Evolutionary conservation across 495 filamentous ascomycete species (phyloP), one percentile per base, ranked within the genome.

Genomic region (Talaromyces borbonicus): DNA sequence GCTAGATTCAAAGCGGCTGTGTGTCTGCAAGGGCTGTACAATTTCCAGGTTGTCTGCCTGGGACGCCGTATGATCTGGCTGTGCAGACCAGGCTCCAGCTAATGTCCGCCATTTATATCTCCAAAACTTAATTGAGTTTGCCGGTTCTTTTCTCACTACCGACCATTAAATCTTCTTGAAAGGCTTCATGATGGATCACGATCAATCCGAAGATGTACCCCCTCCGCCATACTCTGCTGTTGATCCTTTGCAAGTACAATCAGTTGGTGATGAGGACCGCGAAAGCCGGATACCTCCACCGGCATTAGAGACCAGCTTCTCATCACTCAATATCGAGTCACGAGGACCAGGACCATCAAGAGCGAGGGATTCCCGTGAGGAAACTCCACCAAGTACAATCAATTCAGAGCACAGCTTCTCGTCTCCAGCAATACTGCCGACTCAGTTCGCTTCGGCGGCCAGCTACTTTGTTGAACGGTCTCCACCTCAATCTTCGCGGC

Each of bases 161-260:
- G n/a, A n/a, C n/a, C n/a, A n/a, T n/a, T n/a, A n/a, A n/a, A n/a
- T n/a, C n/a, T n/a, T n/a, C n/a, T n/a, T n/a, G n/a, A n/a, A n/a
- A n/a, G n/a, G n/a, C 12, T n/a, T 14, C 46, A 30, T 26, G 24
- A 49, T 49, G 46, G 46, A 32, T 18, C 16, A 9, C 24, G 26
- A 39, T 29, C 48, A 53, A 8, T 16, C 61, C 43, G 63, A 67
- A 27, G 68, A 71, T 52, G 63, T n/a, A n/a, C n/a, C 56, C 44
- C 65, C 67, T 47, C 66, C 66, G 43, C 67, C 68, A 25, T 72
- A 72, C 56, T 65, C 68, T 49, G 57, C 65, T 26, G 59, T 67
- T 37, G 68, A 72, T 49, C 68, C 68, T 27, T 52, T 69, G 31
- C 29, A 56, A 27, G 31, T 54, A 16, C 56, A 46, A 29, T n/a